Evolutionary conservation across 106 monocot genomes (phyloP).

Genomic region (Phalaenopsis aphrodite): DNA sequence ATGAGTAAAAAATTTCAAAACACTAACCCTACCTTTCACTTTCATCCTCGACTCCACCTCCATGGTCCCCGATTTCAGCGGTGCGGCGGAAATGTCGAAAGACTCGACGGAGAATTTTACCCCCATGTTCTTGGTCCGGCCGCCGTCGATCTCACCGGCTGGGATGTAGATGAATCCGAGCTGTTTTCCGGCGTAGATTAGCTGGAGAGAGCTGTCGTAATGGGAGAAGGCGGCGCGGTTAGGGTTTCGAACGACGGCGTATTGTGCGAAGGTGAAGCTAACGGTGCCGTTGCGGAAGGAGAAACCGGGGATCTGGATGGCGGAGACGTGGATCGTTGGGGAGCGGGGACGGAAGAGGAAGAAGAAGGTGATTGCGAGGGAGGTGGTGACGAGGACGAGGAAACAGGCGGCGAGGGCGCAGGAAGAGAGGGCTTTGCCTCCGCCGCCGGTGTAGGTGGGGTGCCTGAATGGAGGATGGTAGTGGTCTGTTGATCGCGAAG

Average conservation of each 20-base stretch:
- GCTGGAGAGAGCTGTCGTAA: conserved; percentile 33
- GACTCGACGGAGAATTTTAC: conserved; percentile 37
- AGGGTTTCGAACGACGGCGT: conserved; percentile 38
- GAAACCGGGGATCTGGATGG: conserved; percentile 25
- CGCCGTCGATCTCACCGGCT: conserved; percentile 38
- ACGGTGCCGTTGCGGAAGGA: conserved; percentile 12
- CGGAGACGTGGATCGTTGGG: conserved; percentile 4
- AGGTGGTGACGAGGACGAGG: conserved; percentile 5
- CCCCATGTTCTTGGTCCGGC: conserved; percentile 48
- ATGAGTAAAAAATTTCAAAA: conserved; percentile 48
- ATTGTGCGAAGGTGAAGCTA: conserved; percentile 35
- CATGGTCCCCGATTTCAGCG: conserved; percentile 3
- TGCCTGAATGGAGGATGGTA: too few relatives aligned
- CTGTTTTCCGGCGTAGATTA: conserved; percentile 20
- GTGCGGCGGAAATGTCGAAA: conserved; percentile 16
- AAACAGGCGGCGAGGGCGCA: conserved; percentile 1
- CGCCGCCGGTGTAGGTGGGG: too few relatives aligned
- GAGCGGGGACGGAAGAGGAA: too few relatives aligned
- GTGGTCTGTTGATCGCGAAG: too few relatives aligned
- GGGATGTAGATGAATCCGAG: conserved; percentile 46
- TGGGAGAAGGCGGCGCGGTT: conserved; percentile 34
- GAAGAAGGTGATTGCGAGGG: not conserved
- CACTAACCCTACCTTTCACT: conserved; percentile 48
- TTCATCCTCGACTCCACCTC: conserved; percentile 53
- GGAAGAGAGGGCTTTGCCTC: conserved; percentile 4